phyloP scores from a whole-genome alignment of 73 alveolate species.

The Blepharisma stoltei region DNA sequence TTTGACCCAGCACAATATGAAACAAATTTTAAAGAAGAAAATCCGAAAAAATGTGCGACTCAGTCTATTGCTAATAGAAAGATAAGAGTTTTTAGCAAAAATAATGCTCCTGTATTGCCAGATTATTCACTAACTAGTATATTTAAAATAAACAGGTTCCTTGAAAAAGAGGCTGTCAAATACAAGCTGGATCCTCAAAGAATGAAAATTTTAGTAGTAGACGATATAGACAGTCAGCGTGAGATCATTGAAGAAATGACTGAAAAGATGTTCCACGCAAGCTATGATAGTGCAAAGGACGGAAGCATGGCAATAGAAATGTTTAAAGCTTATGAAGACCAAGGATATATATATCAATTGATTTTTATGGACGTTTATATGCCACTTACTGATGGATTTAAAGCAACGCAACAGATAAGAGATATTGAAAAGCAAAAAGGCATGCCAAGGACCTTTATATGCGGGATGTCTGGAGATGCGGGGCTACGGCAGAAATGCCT shows the following conservation, averaged over 20 bases:
- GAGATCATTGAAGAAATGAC: neutral
- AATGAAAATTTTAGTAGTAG: neutral
- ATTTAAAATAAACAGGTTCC: no score
- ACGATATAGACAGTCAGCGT: neutral
- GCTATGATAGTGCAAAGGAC: slow-evolving; percentile 16
- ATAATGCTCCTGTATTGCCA: no score
- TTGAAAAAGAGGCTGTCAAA: no score
- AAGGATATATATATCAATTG: slow-evolving; percentile 19
- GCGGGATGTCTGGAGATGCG: slow-evolving; percentile 3
- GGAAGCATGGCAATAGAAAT: slow-evolving; percentile 11
- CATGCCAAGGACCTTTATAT: slow-evolving; percentile 17
- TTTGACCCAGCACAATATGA: no score
- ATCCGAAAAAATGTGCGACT: no score
- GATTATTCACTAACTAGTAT: no score
- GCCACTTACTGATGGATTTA: neutral
- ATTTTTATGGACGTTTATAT: slow-evolving; percentile 8
- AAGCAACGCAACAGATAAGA: neutral
- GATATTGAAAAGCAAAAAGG: slow-evolving; percentile 7
- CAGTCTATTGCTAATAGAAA: no score
- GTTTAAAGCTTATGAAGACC: neutral
- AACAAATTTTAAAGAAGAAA: no score
- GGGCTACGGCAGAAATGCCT: neutral
- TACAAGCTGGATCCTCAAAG: neutral
- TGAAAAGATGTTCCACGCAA: neutral
- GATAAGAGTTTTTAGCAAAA: no score